These are phyloP conservation scores for Lepiota venenata DNA, from an alignment of 768 basidiomycete genomes.

Conservation along the genomic window DNA sequence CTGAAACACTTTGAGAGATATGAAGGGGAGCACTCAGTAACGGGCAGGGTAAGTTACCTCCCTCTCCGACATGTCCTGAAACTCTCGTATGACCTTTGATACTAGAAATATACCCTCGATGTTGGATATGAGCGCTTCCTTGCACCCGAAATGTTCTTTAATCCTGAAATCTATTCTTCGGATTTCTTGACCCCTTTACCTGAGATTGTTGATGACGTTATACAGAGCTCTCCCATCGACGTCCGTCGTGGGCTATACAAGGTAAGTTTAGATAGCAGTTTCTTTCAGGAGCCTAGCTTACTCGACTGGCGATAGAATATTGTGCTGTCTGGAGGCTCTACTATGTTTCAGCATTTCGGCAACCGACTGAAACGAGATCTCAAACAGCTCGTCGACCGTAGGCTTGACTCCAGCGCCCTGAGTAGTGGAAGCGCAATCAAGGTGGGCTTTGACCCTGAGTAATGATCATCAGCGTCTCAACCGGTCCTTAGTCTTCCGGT, in stretches of 20 bases:
- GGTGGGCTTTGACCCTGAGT: conserved; percentile 38
- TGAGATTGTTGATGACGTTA: conserved; percentile 93
- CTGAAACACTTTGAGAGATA: conserved; percentile 93
- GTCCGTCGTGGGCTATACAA: conserved; percentile 96
- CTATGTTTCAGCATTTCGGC: conserved; percentile 99
- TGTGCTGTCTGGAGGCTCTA: conserved; percentile 94
- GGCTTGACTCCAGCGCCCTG: conserved; percentile 73
- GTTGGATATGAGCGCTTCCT: conserved; percentile 99
- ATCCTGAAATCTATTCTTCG: conserved; percentile 97
- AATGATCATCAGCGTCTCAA: not conserved
- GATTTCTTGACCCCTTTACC: conserved; percentile 97
- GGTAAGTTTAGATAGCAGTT: conserved; percentile 34
- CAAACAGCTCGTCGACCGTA: conserved; percentile 88
- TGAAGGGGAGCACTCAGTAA: conserved; percentile 91
- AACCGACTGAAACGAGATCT: conserved; percentile 93
- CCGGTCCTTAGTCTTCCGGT: conserved; percentile 71
- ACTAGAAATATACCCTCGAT: conserved; percentile 91
- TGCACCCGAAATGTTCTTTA: conserved; percentile 99
- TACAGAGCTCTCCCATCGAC: conserved; percentile 95
- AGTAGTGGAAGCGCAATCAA: conserved; percentile 74
- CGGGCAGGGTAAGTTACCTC: conserved; percentile 65
- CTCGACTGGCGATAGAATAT: conserved; percentile 64
- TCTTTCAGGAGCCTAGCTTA: not conserved
- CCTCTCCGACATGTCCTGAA: not conserved
- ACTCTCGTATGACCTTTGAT: not conserved